Evolutionary conservation across 2,329 filamentous ascomycete species (phyloP).

Genomic region (Diaporthe vexans): DNA sequence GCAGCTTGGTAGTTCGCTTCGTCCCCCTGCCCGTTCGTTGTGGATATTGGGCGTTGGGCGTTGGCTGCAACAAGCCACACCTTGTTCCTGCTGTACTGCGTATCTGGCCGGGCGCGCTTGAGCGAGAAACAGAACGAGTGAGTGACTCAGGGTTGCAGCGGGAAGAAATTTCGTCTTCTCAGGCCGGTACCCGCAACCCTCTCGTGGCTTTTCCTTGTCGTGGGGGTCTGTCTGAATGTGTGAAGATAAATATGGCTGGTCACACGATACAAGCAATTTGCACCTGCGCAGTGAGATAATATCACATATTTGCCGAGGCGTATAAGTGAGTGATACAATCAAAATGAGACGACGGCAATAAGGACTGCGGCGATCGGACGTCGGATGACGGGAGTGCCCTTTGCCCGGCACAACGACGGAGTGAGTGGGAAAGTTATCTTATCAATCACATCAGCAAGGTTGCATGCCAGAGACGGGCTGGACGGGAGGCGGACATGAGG

Average conservation of each 20-base stretch:
- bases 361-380: constrained; percentile 16
- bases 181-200: background rate
- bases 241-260: background rate
- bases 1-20: constrained; percentile 30
- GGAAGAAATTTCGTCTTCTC: constrained; percentile 1
- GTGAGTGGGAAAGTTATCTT: constrained; percentile 7
- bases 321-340: background rate
- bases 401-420: constrained; percentile 5
- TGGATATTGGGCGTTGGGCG: background rate
- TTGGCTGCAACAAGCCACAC: constrained; percentile 3
- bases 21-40: constrained; percentile 17
- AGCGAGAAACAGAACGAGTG: background rate
- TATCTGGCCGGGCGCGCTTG: background rate
- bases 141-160: constrained; percentile 9
- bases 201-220: background rate
- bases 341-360: constrained; percentile 21
- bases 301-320: background rate
- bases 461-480: constrained; percentile 2
- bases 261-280: background rate
- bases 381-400: constrained; percentile 19
- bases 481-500: background rate
- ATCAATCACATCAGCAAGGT: constrained; percentile 26
- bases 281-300: background rate
- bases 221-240: background rate
- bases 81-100: background rate